Evolutionary conservation across 2,329 filamentous ascomycete species (phyloP), one percentile per base, ranked within the genome.

Genomic region (Microdochium trichocladiopsis): DNA sequence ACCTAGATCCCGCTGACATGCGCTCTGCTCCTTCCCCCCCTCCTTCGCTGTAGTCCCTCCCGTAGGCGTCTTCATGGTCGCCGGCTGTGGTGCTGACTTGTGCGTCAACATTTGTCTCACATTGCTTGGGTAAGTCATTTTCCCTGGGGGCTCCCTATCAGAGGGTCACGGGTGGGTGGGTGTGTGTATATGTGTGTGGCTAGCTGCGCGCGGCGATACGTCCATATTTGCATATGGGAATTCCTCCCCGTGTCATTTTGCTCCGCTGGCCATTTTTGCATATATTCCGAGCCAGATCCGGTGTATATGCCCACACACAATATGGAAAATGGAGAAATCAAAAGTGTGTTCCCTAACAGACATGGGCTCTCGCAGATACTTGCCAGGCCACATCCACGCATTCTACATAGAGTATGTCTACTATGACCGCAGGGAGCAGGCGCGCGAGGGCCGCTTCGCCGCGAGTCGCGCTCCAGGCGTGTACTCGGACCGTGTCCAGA

Each of bases 351-450:
- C n/a, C n/a, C 43, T 52, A 25, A n/a, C 51, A 52, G 51, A 52
- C 53, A 16, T 54, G 33, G 57, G 41, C 23, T 28, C 8, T 25
- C 50, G 25, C 54, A 83, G 82, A n/a, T 88, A 86, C 66, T 69
- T 94, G 50, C 89, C 89, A 0, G 90, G 88, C 8, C 85, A 90
- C 59, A 80, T 93, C 43, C 85, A 91, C 65, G 88, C 88, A 45
- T 91, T 92, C 68, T 94, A 92, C 66, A 59, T 90, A 55, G 83
- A 91, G 69, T 95, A 91, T 66, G 76, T 95, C 56, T 95, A 92
- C 72, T 93, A 86, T 68, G 82, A 89, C 61, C 86, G 86, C 37
- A 79, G 77, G 51, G 84, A 89, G 59, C 79, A 84, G 64, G 76
- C 78, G 2, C 70, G 75, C 47, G 72, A 79, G 31, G 87, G 87